phyloP scores from a whole-genome alignment of 306 rosid genomes.

The Sindora glabra region DNA sequence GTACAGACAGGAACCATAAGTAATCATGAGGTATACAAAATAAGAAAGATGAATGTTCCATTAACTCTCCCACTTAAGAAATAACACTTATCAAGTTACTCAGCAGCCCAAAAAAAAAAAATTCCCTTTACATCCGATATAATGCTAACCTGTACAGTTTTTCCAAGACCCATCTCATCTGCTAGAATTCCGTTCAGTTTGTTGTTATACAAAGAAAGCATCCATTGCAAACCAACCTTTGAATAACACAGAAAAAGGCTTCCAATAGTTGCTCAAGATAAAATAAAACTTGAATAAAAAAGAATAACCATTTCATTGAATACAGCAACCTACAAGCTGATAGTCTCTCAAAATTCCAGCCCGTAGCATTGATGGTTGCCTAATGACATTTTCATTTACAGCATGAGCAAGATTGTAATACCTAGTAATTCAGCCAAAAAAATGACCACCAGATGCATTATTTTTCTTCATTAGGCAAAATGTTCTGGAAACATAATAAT shows the following conservation, averaged over 20 bases:
- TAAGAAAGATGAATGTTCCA: neutral
- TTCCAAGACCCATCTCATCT: conserved; percentile 99
- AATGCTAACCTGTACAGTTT: conserved; percentile 85
- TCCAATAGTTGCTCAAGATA: neutral
- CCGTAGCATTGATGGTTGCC: conserved; percentile 93
- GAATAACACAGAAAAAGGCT: conserved; percentile 13
- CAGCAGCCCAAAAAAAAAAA: neutral
- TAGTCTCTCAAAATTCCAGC: conserved; percentile 94
- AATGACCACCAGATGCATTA: conserved; percentile 8
- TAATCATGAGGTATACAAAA: conserved; percentile 3
- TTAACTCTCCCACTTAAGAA: neutral
- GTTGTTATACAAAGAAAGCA: conserved; percentile 98
- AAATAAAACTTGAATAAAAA: too few relatives aligned
- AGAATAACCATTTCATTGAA: conserved; percentile 13
- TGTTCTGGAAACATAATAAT: conserved; percentile 14
- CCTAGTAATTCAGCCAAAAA: conserved; percentile 41
- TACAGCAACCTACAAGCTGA: conserved; percentile 72
- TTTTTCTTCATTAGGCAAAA: too few relatives aligned
- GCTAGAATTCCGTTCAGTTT: conserved; percentile 95
- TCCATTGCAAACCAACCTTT: conserved; percentile 99
- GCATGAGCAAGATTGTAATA: conserved; percentile 97
- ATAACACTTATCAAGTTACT: conserved; percentile 12
- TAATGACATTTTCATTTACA: conserved; percentile 72
- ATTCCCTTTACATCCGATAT: conserved; percentile 4
- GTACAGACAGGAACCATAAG: neutral